Base-by-base conservation (phyloP, 2,329 filamentous ascomycete species). In the Setomelanomma holmii region DNA sequence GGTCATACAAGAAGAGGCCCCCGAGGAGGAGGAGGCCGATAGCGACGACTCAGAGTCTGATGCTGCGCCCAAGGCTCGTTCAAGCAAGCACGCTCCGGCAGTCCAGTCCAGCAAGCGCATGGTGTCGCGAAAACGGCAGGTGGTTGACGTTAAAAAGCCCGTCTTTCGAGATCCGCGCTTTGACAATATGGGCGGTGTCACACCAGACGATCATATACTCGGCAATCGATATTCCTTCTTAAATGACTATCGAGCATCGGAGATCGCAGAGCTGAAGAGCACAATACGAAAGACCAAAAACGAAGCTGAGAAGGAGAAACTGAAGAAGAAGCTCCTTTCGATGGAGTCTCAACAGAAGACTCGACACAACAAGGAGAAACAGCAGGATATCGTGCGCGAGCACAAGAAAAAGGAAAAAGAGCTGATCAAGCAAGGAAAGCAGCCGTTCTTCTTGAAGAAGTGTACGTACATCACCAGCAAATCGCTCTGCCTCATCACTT, bases 391-490 rank as follows among this genome's bases (percentile, higher is more conserved):
- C 36, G 67, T 93, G 47, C 81, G 85, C 39, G 86, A 89, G 74
- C 93, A 98, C 78, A 85, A 89, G 68, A 84, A 84, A 77, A 83
- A 87, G 73, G 95, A 99, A 81, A 92, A 91, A 78, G 89, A 93
- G 73, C 78, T 90, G 55, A 87, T 98, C 45, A 86, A 86, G 66
- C 85, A 96, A 78, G 95, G 95, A 55, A 97, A 97, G 85, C 86
- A 84, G 72, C 93, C 95, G 0, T 99, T 92, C 78, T 98, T 91
- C 76, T 79, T 98, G 66, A 99, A 99, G 85, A 88, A 88, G 79
- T 79, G 80, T 78, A 71, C 46, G 69, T 67, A 33, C 17, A 14
- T n/a, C 16, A 48, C 48, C 41, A 35, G 35, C 2, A 34, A 6
- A 8, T n/a, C 7, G 19, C 20, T 8, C 5, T 24, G 12, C 34